Percentiles rank a stretch among this genome's conserved stretches.
Evolutionary conservation across 2,329 filamentous ascomycete species (phyloP).

Genomic region (Phialophora tarda): DNA sequence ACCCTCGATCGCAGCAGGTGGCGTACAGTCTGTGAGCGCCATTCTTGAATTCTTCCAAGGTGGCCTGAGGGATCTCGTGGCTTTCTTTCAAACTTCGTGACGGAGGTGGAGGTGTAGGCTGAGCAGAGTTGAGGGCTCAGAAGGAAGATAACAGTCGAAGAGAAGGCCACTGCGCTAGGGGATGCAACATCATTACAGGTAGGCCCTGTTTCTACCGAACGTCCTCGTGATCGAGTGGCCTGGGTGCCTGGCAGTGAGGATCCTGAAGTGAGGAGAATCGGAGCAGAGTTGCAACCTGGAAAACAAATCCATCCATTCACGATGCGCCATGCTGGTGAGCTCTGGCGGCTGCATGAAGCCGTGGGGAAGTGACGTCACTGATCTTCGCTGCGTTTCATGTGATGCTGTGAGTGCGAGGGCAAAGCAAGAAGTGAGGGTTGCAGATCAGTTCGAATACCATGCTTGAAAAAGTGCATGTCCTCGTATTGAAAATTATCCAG

Average conservation of each 20-base stretch:
- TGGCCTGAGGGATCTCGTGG: background rate
- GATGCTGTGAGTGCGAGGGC: background rate
- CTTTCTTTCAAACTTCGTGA: background rate
- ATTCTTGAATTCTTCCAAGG: slow-evolving; percentile 22
- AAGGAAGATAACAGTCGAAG: background rate
- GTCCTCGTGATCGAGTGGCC: slow-evolving; percentile 2
- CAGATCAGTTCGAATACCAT: background rate
- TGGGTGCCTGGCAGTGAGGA: background rate
- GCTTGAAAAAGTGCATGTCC: background rate
- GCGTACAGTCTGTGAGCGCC: slow-evolving; percentile 30
- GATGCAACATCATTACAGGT: background rate
- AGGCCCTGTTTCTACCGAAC: background rate
- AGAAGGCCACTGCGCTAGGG: background rate
- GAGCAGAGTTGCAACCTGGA: slow-evolving; percentile 4
- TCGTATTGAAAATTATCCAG: background rate
- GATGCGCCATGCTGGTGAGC: background rate
- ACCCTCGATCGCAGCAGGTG: background rate
- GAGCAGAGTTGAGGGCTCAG: background rate
- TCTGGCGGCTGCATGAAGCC: background rate
- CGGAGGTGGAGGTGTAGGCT: background rate
- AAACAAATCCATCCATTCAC: slow-evolving; percentile 16
- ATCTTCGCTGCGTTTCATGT: slow-evolving; percentile 3
- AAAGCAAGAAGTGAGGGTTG: background rate
- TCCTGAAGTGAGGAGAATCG: background rate
- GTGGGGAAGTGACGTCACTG: slow-evolving; percentile 17